Conservation (phyloP, 306 rosid genomes). For the Chamaecrista fasciculata region DNA sequence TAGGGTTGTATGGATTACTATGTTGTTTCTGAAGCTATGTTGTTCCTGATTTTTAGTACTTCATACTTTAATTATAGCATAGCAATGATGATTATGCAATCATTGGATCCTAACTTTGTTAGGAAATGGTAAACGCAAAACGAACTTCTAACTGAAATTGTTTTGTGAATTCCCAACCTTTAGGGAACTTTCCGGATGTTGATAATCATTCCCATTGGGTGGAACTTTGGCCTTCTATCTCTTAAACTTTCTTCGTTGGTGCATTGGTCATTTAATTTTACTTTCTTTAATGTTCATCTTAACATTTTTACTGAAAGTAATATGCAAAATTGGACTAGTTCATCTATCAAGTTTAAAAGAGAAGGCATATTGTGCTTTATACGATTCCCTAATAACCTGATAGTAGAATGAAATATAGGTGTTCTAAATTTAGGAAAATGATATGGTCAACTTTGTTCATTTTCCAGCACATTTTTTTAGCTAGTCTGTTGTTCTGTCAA, state of each 20-base stretch:
- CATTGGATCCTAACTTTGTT: not conserved
- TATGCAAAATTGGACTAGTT: not conserved
- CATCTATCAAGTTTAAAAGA: not conserved
- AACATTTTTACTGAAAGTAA: not conserved
- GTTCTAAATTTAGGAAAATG: not conserved
- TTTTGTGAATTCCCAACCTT: not conserved
- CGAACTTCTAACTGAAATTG: not conserved
- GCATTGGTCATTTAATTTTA: not conserved
- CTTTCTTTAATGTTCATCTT: not conserved
- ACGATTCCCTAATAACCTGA: not conserved
- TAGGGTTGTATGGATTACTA: constrained; percentile 4
- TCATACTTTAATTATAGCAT: not conserved
- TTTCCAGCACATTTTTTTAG: not conserved
- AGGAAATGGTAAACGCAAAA: constrained; percentile 17
- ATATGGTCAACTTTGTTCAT: not conserved
- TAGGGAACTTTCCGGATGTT: not conserved
- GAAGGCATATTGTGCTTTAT: not conserved
- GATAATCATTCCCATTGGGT: not conserved
- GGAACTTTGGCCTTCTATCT: constrained; percentile 5
- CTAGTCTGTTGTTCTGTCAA: not conserved
- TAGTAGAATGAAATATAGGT: constrained; percentile 5
- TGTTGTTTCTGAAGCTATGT: not conserved
- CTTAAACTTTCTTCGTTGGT: not conserved
- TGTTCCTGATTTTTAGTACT: not conserved
- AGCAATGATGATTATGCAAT: not conserved